Evolutionary conservation across 2,329 filamentous ascomycete species (phyloP).

Genomic region (Hypoxylon sp.): DNA sequence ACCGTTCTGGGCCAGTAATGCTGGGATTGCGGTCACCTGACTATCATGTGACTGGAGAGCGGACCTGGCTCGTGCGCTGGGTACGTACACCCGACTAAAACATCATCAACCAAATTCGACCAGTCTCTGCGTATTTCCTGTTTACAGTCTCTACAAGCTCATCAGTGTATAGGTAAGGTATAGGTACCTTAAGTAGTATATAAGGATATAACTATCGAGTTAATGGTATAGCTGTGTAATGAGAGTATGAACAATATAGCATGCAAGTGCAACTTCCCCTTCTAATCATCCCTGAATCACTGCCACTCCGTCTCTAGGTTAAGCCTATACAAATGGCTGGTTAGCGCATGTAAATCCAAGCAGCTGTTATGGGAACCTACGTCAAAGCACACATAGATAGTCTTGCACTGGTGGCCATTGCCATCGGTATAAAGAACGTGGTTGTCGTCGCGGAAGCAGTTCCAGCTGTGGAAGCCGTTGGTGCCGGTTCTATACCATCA

Average conservation of each 20-base stretch:
- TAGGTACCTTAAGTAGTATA: too few relatives aligned
- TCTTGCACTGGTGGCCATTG: conserved; percentile 10
- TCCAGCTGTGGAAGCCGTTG: conserved; percentile 24
- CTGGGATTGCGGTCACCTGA: too few relatives aligned
- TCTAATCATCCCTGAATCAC: not conserved
- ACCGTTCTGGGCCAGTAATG: too few relatives aligned
- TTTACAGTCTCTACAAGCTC: too few relatives aligned
- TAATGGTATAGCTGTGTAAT: too few relatives aligned
- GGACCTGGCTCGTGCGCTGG: too few relatives aligned
- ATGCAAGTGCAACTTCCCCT: not conserved
- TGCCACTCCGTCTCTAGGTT: not conserved
- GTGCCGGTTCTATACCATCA: conserved; percentile 8
- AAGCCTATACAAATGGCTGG: not conserved
- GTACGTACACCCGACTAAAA: too few relatives aligned
- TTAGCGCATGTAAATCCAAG: not conserved
- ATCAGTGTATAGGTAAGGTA: too few relatives aligned
- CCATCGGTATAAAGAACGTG: conserved; percentile 19
- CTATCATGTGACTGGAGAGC: too few relatives aligned
- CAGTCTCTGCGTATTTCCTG: too few relatives aligned
- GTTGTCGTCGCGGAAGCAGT: conserved; percentile 24
- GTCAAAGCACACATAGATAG: conserved; percentile 25
- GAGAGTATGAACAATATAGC: not conserved
- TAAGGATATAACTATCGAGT: too few relatives aligned
- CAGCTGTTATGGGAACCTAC: not conserved
- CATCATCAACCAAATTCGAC: too few relatives aligned